Evolutionary conservation across 208 protist genomes (phyloP), one percentile per base, ranked within the genome.

Genomic region (Trypanosoma vivax): DNA sequence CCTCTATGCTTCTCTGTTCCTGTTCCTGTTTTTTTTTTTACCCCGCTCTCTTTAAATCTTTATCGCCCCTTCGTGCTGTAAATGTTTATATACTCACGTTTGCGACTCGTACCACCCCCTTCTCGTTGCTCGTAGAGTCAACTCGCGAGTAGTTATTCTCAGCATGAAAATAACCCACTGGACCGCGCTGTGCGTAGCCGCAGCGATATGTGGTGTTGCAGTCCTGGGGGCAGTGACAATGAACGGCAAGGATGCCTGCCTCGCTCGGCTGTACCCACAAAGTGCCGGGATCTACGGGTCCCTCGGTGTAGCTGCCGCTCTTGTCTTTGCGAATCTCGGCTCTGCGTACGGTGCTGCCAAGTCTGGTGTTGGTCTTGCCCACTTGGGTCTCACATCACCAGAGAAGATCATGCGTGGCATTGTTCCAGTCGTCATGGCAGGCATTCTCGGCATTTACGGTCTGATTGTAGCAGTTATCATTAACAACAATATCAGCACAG

Each of bases 371-470:
- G 97, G 97, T 39, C 94, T 99, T 35, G 79, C 95, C 18, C 88
- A 92, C 56, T 95, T 99, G 68, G 97, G 97, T 74, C 88, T 99
- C n/a, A 82, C 84, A 24, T 76, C 85, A 24, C 96, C 93, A 11
- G 88, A 98, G 46, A 85, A 96, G 48, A 97, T 99, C 49, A 98
- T 98, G 95, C 85, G 85, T 47, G 85, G 83, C 47, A 96, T 94
- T 27, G 81, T 96, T n/a, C 89, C 91, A 7, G 85, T 94, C 18
- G 83, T 96, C 46, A 95, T 96, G 88, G 90, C 89, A 0, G 87
- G 87, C 70, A 98, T 99, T 64, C 87, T 99, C 37, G 98, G 97
- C 69, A 99, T 99, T 66, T 99, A 99, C 79, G 98, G 98, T 42
- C 90, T 99, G 19, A 99, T 99, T 60, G 95, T 99, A 51, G 88